phyloP scores from a whole-genome alignment of 495 filamentous ascomycete genomes.

The Evansstolkia leycettana region DNA sequence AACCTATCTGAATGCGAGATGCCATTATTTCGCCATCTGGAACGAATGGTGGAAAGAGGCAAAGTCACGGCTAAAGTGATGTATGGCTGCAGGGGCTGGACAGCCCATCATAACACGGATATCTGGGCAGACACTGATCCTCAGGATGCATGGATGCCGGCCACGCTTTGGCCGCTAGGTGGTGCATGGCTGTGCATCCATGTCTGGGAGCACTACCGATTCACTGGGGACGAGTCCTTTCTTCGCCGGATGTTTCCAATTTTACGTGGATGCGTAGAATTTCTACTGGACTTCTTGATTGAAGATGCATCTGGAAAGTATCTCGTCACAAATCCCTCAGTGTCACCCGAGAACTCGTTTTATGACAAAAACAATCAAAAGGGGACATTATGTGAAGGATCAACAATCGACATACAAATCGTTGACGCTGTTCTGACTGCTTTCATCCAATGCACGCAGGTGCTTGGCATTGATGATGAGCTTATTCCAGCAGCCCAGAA shows the following conservation, averaged over 20 bases:
- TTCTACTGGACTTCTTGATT: constrained; percentile 34
- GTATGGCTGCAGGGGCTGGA: constrained; percentile 38
- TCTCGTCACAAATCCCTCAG: constrained; percentile 30
- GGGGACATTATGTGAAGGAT: constrained; percentile 27
- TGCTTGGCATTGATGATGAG: constrained; percentile 12
- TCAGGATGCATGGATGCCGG: constrained; percentile 29
- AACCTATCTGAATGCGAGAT: constrained; percentile 25
- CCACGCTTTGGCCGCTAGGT: constrained; percentile 35
- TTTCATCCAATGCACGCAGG: constrained; percentile 14
- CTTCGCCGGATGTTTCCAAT: constrained; percentile 21
- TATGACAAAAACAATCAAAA: constrained; percentile 13
- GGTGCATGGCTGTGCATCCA: constrained; percentile 37
- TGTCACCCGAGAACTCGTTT: constrained; percentile 39
- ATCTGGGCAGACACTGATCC: constrained; percentile 38
- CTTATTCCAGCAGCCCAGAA: constrained; percentile 8
- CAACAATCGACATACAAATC: constrained; percentile 38
- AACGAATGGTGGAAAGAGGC: constrained; percentile 22
- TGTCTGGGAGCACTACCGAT: constrained; percentile 33
- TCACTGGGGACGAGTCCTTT: constrained; percentile 21
- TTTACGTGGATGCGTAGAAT: constrained; percentile 25
- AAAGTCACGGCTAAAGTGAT: constrained; percentile 26
- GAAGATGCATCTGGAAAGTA: constrained; percentile 23
- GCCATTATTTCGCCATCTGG: constrained; percentile 29
- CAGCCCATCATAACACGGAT: constrained; percentile 36
- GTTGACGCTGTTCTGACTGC: constrained; percentile 25